These are phyloP conservation scores for Eimeria maxima DNA, from an alignment of 169 alveolate species.

Conservation along the genomic window DNA sequence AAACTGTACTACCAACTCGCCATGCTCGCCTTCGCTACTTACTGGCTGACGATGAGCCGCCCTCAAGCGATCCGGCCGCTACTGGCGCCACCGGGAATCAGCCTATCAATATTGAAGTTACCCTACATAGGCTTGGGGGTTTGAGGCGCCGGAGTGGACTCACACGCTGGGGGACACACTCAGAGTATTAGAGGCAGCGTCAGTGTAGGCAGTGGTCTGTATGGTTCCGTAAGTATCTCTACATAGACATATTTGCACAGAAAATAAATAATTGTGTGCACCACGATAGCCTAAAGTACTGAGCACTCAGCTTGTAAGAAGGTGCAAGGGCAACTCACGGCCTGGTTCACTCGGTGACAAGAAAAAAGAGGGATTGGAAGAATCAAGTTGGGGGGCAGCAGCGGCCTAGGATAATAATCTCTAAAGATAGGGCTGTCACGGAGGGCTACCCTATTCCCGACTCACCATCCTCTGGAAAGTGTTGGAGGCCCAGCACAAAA, in stretches of 20 bases:
- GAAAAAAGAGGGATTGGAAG: neutral
- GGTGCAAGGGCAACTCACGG: slow-evolving; percentile 6
- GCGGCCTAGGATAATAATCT: neutral
- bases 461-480: slow-evolving; percentile 29
- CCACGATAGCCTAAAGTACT: neutral
- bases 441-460: neutral
- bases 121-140: neutral
- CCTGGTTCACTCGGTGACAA: neutral
- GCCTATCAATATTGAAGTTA: neutral
- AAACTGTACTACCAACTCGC: neutral
- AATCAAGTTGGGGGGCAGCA: neutral
- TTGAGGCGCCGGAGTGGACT: neutral
- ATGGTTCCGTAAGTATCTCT: neutral
- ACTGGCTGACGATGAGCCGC: neutral
- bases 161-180: neutral
- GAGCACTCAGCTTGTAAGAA: neutral
- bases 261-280: neutral
- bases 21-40: neutral
- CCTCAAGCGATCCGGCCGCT: neutral
- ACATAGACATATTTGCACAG: neutral
- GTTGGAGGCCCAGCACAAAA: neutral
- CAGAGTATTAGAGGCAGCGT: neutral
- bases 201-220: neutral
- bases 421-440: neutral
- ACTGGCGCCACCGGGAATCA: neutral